Percentiles rank a stretch among this genome's conserved stretches.
These are phyloP conservation scores for Candida chauliodis DNA, from an alignment of 805 yeast genomes.

Conservation along the genomic window DNA sequence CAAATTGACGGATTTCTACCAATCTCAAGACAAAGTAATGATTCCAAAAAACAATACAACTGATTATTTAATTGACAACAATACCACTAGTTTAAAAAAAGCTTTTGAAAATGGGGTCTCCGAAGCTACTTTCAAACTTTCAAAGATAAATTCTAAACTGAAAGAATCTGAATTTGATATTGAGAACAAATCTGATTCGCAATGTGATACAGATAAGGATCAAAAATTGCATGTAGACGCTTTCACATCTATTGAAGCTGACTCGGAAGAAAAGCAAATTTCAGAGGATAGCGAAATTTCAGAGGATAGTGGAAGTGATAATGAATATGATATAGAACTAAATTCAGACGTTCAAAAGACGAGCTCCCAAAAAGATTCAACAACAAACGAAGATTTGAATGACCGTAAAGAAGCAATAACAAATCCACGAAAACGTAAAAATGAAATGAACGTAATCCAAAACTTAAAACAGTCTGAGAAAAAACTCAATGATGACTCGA, in stretches of 20 bases:
- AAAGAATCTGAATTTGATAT: slow-evolving; percentile 4
- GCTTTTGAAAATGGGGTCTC: background rate
- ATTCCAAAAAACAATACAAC: slow-evolving; percentile 17
- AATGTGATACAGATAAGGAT: background rate
- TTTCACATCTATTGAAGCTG: too few relatives aligned
- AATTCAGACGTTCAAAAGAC: background rate
- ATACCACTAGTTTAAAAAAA: background rate
- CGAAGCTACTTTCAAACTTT: too few relatives aligned
- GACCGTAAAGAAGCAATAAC: too few relatives aligned
- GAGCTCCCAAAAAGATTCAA: too few relatives aligned
- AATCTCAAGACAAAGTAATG: slow-evolving; percentile 25
- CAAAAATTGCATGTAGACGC: too few relatives aligned
- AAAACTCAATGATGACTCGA: too few relatives aligned
- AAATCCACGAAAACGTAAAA: too few relatives aligned
- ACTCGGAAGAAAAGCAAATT: slow-evolving; percentile 23
- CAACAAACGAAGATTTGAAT: too few relatives aligned
- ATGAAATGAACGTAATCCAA: too few relatives aligned
- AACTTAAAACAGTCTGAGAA: too few relatives aligned
- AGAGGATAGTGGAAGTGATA: slow-evolving; percentile 5
- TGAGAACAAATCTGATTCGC: background rate
- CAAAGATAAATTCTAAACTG: too few relatives aligned
- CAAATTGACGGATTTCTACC: slow-evolving; percentile 47
- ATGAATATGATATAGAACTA: background rate
- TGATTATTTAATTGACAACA: background rate
- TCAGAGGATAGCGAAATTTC: slow-evolving; percentile 11